Conservation (phyloP, 2,329 filamentous ascomycete genomes). For the Dissoconium aciculare region DNA sequence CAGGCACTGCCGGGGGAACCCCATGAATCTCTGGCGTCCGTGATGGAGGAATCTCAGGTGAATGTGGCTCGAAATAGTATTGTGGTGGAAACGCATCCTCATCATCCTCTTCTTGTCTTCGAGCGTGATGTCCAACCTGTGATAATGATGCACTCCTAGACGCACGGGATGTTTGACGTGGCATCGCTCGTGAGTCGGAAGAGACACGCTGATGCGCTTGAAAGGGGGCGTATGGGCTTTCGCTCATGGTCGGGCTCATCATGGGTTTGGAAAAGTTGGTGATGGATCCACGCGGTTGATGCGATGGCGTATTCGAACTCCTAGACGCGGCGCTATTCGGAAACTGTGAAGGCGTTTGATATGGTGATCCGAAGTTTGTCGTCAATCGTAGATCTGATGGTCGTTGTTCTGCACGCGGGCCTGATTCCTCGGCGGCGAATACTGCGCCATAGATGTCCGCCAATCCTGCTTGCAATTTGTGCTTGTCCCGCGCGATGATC, state of each 20-base stretch:
- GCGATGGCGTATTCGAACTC: too few relatives aligned
- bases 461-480: conserved; percentile 65
- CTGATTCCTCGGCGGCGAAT: conserved; percentile 66
- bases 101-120: not conserved
- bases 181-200: not conserved
- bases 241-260: not conserved
- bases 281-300: too few relatives aligned
- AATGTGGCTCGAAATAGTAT: conserved; percentile 1
- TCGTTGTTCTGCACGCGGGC: not conserved
- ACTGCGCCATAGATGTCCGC: conserved; percentile 85
- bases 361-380: not conserved
- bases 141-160: not conserved
- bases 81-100: not conserved
- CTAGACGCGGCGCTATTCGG: not conserved
- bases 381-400: not conserved
- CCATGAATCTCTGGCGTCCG: not conserved
- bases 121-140: conserved; percentile 20
- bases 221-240: not conserved
- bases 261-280: not conserved
- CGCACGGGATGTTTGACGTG: not conserved
- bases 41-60: not conserved
- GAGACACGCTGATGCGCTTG: not conserved
- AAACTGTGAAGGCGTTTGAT: not conserved
- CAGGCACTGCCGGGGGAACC: not conserved
- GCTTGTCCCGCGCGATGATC: conserved; percentile 58